phyloP scores from a whole-genome alignment of 257 asterid genomes.

The Solanum stenotomum region DNA sequence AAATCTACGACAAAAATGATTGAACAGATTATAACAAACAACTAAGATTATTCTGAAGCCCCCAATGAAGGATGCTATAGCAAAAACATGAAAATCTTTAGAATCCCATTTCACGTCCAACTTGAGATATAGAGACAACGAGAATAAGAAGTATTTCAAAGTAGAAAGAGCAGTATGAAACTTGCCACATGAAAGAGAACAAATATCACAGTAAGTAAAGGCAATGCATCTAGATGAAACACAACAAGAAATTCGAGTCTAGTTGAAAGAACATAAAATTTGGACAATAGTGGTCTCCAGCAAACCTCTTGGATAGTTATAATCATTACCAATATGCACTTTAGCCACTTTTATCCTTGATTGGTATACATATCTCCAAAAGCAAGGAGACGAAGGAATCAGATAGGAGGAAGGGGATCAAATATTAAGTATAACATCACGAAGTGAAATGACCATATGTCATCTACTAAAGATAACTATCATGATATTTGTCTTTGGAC shows the following conservation, averaged over 20 bases:
- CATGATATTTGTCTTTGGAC: neutral
- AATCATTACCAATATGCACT: neutral
- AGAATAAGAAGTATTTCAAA: neutral
- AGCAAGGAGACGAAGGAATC: neutral
- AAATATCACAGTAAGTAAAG: neutral
- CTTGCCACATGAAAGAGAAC: neutral
- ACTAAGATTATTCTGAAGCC: neutral
- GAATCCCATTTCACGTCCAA: neutral
- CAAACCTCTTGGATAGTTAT: neutral
- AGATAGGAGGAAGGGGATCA: neutral
- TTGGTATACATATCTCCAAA: neutral
- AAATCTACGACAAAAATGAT: neutral
- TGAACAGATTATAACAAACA: neutral
- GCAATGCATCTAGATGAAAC: neutral
- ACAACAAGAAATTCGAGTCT: neutral
- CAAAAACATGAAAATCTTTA: neutral
- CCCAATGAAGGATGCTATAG: neutral
- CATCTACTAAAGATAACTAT: neutral
- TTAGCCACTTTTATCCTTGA: neutral
- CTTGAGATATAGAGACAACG: neutral
- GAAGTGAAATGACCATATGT: neutral
- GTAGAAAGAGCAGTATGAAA: neutral
- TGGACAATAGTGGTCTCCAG: neutral
- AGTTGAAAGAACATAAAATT: neutral
- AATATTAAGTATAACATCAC: neutral